Percentiles rank a stretch among this genome's conserved stretches.
These are phyloP conservation scores for Mycosphaerella sp. DNA, from an alignment of 2,329 filamentous ascomycete species.

Conservation along the genomic window DNA sequence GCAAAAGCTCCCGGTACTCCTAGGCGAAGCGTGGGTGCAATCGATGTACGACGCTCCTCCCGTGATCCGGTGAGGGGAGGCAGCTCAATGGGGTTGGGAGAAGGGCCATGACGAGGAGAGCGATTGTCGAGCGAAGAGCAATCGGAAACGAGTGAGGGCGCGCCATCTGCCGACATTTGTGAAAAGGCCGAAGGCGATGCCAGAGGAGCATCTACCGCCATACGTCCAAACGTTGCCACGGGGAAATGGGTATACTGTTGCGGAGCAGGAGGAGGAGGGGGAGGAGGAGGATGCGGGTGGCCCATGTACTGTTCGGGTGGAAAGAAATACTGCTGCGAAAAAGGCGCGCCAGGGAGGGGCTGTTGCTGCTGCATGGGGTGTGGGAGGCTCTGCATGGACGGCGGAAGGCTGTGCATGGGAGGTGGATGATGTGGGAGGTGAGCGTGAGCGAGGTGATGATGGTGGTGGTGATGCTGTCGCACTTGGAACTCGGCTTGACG, in stretches of 20 bases:
- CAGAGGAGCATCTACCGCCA: slow-evolving; percentile 49
- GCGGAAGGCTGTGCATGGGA: slow-evolving; percentile 21
- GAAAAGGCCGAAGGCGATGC: slow-evolving; percentile 58
- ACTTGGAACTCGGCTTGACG: slow-evolving; percentile 32
- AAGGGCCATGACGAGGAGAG: slow-evolving; percentile 42
- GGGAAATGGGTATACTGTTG: slow-evolving; percentile 31
- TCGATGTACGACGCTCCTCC: slow-evolving; percentile 29
- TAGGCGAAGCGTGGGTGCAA: slow-evolving; percentile 34
- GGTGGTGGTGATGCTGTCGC: slow-evolving; percentile 26
- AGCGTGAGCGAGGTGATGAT: slow-evolving; percentile 14
- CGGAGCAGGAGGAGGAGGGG: no score
- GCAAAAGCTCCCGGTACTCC: slow-evolving; percentile 31
- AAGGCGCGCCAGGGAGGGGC: slow-evolving; percentile 8
- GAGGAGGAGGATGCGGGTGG: slow-evolving; percentile 16
- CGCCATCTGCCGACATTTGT: slow-evolving; percentile 56
- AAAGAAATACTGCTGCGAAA: slow-evolving; percentile 18
- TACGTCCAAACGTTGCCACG: slow-evolving; percentile 25
- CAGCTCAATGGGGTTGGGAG: slow-evolving; percentile 39
- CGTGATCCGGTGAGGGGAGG: slow-evolving; percentile 32
- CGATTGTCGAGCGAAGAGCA: slow-evolving; percentile 41
- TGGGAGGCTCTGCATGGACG: slow-evolving; percentile 21
- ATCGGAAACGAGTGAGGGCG: slow-evolving; percentile 67
- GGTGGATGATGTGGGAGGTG: slow-evolving; percentile 1
- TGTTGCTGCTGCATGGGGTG: slow-evolving; percentile 22
- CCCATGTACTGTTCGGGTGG: slow-evolving; percentile 25